These are phyloP conservation scores for Diaporthe humulicola DNA, from an alignment of 2,329 filamentous ascomycete species.

Conservation along the genomic window DNA sequence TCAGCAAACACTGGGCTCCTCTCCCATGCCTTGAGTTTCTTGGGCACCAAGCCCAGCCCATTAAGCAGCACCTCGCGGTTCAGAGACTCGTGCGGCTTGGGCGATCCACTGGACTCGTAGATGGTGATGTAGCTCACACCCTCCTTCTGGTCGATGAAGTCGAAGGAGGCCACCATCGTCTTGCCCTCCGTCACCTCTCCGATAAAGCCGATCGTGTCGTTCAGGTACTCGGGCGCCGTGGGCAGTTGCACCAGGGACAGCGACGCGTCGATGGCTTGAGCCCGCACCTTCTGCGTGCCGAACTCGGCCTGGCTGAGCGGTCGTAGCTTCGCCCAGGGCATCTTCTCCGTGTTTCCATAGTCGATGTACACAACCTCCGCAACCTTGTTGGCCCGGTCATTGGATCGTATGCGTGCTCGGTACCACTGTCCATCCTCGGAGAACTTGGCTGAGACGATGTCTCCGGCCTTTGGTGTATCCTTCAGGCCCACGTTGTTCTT, in stretches of 20 bases:
- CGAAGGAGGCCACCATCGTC: slow-evolving; percentile 90
- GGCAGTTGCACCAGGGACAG: slow-evolving; percentile 93
- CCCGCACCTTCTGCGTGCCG: slow-evolving; percentile 82
- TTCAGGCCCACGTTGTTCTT: slow-evolving; percentile 81
- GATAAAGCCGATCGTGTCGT: slow-evolving; percentile 83
- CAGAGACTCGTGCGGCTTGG: slow-evolving; percentile 78
- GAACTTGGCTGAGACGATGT: slow-evolving; percentile 93
- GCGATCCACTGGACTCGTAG: slow-evolving; percentile 79
- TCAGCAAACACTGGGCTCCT: slow-evolving; percentile 76
- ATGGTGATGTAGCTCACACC: slow-evolving; percentile 88
- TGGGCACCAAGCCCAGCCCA: slow-evolving; percentile 90
- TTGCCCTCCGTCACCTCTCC: slow-evolving; percentile 80
- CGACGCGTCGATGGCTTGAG: slow-evolving; percentile 88
- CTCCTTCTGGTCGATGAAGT: slow-evolving; percentile 83
- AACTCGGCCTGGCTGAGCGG: slow-evolving; percentile 86
- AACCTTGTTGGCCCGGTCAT: slow-evolving; percentile 90
- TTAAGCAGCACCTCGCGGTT: slow-evolving; percentile 89
- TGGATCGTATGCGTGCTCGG: slow-evolving; percentile 88
- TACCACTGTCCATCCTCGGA: slow-evolving; percentile 94
- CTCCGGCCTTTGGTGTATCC: slow-evolving; percentile 87
- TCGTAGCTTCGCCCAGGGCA: slow-evolving; percentile 87
- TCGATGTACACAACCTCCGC: slow-evolving; percentile 95
- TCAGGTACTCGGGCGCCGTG: slow-evolving; percentile 83
- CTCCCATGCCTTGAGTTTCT: slow-evolving; percentile 94
- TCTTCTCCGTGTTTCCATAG: slow-evolving; percentile 93